These are phyloP conservation scores for Acidomyces sp. DNA, from an alignment of 495 filamentous ascomycete genomes.

Conservation along the genomic window DNA sequence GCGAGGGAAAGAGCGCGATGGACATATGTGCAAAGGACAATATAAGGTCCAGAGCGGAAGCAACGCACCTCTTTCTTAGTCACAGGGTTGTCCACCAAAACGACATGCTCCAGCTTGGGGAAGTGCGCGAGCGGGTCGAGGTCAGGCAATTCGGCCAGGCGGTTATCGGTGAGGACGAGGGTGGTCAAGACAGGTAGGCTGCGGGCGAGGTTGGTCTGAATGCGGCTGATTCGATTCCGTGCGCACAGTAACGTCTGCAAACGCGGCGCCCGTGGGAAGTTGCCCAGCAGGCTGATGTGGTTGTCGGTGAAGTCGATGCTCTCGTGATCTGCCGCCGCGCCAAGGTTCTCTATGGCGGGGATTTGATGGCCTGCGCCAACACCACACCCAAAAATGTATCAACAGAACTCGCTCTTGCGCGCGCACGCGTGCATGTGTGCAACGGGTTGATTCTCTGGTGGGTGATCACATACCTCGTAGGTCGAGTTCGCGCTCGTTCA, in stretches of 20 bases:
- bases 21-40: too few species aligned
- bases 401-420: slow-evolving; percentile 63
- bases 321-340: slow-evolving; percentile 81
- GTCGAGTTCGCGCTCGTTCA: slow-evolving; percentile 96
- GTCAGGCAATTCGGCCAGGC: slow-evolving; percentile 47
- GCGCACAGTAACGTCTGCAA: slow-evolving; percentile 76
- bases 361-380: slow-evolving; percentile 96
- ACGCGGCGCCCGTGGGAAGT: slow-evolving; percentile 89
- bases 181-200: slow-evolving; percentile 67
- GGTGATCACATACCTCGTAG: slow-evolving; percentile 71
- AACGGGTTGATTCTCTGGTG: slow-evolving; percentile 41
- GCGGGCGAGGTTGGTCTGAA: slow-evolving; percentile 59
- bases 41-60: too few species aligned
- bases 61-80: slow-evolving; percentile 80
- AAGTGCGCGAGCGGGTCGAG: slow-evolving; percentile 69
- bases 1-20: too few species aligned
- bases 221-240: slow-evolving; percentile 69
- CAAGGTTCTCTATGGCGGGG: slow-evolving; percentile 93
- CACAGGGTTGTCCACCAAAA: slow-evolving; percentile 76
- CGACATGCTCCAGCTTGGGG: slow-evolving; percentile 58
- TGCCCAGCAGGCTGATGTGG: slow-evolving; percentile 74
- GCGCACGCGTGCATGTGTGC: too few species aligned
- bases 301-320: slow-evolving; percentile 97
- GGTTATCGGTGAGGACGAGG: slow-evolving; percentile 52
- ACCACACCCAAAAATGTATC: slow-evolving; percentile 53